Percentiles rank a stretch among this genome's conserved stretches.
phyloP scores from a whole-genome alignment of 129 eudicot genomes.

The Helianthus tuberosus region DNA sequence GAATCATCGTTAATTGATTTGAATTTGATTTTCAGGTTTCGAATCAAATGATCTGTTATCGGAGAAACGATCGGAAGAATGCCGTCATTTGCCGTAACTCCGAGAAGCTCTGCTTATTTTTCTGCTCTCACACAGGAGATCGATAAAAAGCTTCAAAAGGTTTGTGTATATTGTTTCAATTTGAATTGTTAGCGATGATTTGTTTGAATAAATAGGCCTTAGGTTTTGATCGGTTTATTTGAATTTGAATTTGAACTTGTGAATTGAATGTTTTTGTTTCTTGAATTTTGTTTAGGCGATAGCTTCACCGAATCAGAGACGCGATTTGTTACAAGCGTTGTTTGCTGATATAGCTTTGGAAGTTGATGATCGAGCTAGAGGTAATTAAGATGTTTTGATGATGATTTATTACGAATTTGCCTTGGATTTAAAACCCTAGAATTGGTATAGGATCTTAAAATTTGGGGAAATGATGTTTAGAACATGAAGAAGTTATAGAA shows the following conservation, averaged over 20 bases:
- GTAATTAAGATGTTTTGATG: slow-evolving; percentile 21
- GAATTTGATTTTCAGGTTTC: neutral
- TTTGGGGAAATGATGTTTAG: no score
- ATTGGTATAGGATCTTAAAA: neutral
- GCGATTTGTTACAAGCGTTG: slow-evolving; percentile 67
- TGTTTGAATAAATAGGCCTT: neutral
- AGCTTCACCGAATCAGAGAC: slow-evolving; percentile 73
- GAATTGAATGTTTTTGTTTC: slow-evolving; percentile 8
- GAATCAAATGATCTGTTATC: slow-evolving; percentile 37
- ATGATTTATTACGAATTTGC: neutral
- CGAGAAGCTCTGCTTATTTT: slow-evolving; percentile 69
- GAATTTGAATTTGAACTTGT: slow-evolving; percentile 12
- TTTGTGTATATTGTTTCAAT: slow-evolving; percentile 19
- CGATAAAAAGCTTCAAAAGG: slow-evolving; percentile 81
- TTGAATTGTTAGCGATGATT: neutral
- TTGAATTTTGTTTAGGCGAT: slow-evolving; percentile 46
- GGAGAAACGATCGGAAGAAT: slow-evolving; percentile 43
- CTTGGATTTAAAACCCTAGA: neutral
- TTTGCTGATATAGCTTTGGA: slow-evolving; percentile 82
- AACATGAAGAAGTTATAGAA: no score
- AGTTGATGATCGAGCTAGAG: slow-evolving; percentile 91
- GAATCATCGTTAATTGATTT: neutral
- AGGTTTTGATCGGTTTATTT: neutral
- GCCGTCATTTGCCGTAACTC: slow-evolving; percentile 50
- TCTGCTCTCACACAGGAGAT: slow-evolving; percentile 73